A percentile compares a stretch with the other conserved stretches of the same genome.
Evolutionary conservation across 2,329 filamentous ascomycete genomes (phyloP).

Genomic region (Hymenoscyphus infarciens): DNA sequence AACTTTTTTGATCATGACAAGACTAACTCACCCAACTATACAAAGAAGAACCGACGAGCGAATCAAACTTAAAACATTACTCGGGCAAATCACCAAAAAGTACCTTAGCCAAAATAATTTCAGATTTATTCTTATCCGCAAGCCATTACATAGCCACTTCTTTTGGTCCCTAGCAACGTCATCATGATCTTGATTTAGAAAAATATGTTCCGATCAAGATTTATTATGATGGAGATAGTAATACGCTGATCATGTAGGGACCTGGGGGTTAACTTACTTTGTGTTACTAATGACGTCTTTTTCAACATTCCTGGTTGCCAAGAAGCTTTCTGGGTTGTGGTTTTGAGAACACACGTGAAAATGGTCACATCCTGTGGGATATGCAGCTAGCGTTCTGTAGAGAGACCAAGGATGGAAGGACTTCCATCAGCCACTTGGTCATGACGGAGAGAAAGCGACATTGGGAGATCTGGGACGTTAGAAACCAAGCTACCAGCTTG

Average conservation of each 20-base stretch:
- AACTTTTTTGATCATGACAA: too few relatives aligned
- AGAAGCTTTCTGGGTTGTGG: not conserved
- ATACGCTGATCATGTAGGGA: not conserved
- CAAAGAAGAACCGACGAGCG: too few relatives aligned
- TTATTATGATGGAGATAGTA: not conserved
- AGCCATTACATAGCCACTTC: not conserved
- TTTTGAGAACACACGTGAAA: not conserved
- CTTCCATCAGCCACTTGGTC: not conserved
- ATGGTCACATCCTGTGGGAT: too few relatives aligned
- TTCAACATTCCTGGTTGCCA: not conserved
- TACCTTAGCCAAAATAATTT: too few relatives aligned
- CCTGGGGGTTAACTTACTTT: not conserved
- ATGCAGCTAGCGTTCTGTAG: not conserved
- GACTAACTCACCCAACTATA: too few relatives aligned
- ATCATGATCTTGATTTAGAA: not conserved
- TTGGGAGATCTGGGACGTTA: not conserved
- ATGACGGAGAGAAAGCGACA: not conserved
- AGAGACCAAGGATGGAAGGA: not conserved
- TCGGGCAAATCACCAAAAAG: too few relatives aligned
- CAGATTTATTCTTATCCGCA: not conserved
- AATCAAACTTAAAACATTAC: too few relatives aligned
- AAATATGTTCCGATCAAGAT: not conserved
- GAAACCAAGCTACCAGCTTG: conserved; percentile 3
- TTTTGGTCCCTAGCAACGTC: not conserved
- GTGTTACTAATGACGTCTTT: conserved; percentile 1